Base-by-base conservation (phyloP, 495 filamentous ascomycete genomes). In the Penicillium atrosanguineum region DNA sequence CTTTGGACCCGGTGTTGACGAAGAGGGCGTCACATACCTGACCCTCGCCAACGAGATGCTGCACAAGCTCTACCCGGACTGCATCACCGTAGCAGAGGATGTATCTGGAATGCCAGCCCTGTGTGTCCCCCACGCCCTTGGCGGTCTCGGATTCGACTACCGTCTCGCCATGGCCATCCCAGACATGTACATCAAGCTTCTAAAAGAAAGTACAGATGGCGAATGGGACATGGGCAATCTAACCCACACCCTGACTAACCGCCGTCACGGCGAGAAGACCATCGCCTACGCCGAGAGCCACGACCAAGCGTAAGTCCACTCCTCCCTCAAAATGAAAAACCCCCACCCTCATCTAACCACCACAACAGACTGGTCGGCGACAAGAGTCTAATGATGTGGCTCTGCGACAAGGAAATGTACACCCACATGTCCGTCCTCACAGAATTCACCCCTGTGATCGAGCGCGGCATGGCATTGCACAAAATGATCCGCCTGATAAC, bases 21-120 rank as follows among this genome's bases (percentile, higher is more conserved):
- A 96, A 56, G 93, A 97, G 52, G 95, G 90, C 44, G 82, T 98
- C 38, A 90, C 95, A 46, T 98, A 98, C 70, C 82, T 98, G 31
- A 95, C 96, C 82, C 75, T 98, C 18, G 94, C 94, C 44, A 98
- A 98, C 65, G 91, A 97, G 69, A 86, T 98, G 88, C 83, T 98
- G 26, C 94, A 97, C 68, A 69, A 80, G 7, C 77, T 96, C 40
- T 97, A 92, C 62, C 92, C 94, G 1, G 82, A 90, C 4, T 81
- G 75, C 43, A 91, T 97, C 62, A 96, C 91, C 3, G 87, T 98
- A 52, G 94, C 95, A 7, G 94, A 98, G 66, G 94, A 98, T 65
- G 94, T 98, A 25, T 97, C 92, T 20, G 94, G 94, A 9, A 98
- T 98, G 94, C 94, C 94, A 42, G 93, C 90, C 7, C 76, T 98